phyloP scores from a whole-genome alignment of 1,139 yeast species.

The Yamadazyma aaseri region DNA sequence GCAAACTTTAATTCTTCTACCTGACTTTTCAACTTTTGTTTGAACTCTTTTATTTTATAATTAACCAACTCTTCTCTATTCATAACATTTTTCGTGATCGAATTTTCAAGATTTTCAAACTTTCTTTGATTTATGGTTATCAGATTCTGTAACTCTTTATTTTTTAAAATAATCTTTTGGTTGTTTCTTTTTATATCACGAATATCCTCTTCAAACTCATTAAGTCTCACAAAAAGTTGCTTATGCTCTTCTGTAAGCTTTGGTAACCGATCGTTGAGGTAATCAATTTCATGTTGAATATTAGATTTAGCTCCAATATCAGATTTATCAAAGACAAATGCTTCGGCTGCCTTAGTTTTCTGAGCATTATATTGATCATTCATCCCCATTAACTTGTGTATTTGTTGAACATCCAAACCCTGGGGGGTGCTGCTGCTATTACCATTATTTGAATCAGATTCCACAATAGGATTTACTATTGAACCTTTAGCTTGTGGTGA shows the following conservation, averaged over 20 bases:
- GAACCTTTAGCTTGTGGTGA: not conserved
- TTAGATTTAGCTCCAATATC: not conserved
- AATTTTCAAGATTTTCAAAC: slow-evolving; percentile 27
- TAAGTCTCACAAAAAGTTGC: slow-evolving; percentile 17
- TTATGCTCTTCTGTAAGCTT: slow-evolving; percentile 17
- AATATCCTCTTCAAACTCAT: slow-evolving; percentile 23
- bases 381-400: slow-evolving; percentile 14
- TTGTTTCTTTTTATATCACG: slow-evolving; percentile 22
- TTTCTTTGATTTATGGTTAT: slow-evolving; percentile 20
- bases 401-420: slow-evolving; percentile 8
- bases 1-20: slow-evolving; percentile 33
- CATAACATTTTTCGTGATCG: slow-evolving; percentile 27
- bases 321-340: slow-evolving; percentile 3
- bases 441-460: no score
- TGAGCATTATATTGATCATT: slow-evolving; percentile 11
- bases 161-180: slow-evolving; percentile 21
- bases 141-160: slow-evolving; percentile 19
- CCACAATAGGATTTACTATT: no score
- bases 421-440: no score
- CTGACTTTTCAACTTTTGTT: slow-evolving; percentile 25
- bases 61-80: slow-evolving; percentile 27
- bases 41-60: slow-evolving; percentile 22
- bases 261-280: slow-evolving; percentile 1
- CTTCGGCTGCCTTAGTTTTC: slow-evolving; percentile 2
- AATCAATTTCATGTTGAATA: slow-evolving; percentile 6